Evolutionary conservation across 1,139 yeast genomes (phyloP).

Genomic region (Zygoascus sp.): DNA sequence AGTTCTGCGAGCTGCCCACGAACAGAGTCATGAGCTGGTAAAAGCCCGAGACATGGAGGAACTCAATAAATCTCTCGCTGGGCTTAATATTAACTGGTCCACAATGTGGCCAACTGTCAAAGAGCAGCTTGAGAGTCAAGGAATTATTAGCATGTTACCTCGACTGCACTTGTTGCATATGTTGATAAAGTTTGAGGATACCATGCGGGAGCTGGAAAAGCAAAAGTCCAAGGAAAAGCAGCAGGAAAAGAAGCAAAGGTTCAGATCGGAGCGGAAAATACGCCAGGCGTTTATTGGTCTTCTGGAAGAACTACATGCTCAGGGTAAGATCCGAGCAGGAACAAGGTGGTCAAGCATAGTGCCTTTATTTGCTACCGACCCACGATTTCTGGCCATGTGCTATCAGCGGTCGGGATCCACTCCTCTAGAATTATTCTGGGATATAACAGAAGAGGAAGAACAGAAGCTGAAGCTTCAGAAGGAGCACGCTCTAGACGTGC

Average conservation of each 20-base stretch:
- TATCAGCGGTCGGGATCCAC: slow-evolving; percentile 73
- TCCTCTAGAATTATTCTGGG: slow-evolving; percentile 76
- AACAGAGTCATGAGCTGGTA: slow-evolving; percentile 26
- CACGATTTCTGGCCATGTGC: slow-evolving; percentile 55
- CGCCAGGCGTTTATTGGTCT: slow-evolving; percentile 54
- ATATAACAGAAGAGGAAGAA: slow-evolving; percentile 59
- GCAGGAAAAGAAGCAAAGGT: slow-evolving; percentile 40
- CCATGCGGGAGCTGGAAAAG: slow-evolving; percentile 45
- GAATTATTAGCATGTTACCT: slow-evolving; percentile 55
- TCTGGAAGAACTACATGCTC: slow-evolving; percentile 38
- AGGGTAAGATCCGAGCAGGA: slow-evolving; percentile 48
- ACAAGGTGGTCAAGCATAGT: slow-evolving; percentile 59
- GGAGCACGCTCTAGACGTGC: slow-evolving; percentile 52
- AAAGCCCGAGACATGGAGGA: slow-evolving; percentile 22
- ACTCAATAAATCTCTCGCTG: slow-evolving; percentile 25
- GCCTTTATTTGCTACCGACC: slow-evolving; percentile 50
- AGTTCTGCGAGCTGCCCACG: slow-evolving; percentile 41
- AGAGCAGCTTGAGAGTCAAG: slow-evolving; percentile 40
- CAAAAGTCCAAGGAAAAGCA: slow-evolving; percentile 36
- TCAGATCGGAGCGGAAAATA: slow-evolving; percentile 57
- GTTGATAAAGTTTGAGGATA: slow-evolving; percentile 48
- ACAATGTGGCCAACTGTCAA: slow-evolving; percentile 47
- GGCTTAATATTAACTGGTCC: slow-evolving; percentile 34
- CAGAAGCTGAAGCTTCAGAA: slow-evolving; percentile 54
- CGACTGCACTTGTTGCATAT: slow-evolving; percentile 56